Conservation (phyloP, 2,329 filamentous ascomycete species). For the Penicillium sp. region DNA sequence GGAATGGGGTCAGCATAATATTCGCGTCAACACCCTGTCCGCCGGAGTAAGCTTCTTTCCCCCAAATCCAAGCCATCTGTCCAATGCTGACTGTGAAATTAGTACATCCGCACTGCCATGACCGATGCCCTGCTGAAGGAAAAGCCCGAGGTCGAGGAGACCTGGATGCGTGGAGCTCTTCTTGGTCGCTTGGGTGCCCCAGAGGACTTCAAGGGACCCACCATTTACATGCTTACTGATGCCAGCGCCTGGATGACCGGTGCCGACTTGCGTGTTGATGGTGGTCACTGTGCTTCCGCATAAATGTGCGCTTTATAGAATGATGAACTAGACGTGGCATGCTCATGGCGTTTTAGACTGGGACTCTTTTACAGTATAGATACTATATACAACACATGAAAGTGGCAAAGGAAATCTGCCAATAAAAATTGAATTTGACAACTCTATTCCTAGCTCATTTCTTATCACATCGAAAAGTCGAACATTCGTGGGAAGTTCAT, state of each 20-base stretch:
- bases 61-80: not conserved
- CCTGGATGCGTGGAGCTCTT: conserved; percentile 58
- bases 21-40: conserved; percentile 80
- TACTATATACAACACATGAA: too few relatives aligned
- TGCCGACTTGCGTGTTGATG: conserved; percentile 44
- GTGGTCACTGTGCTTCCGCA: conserved; percentile 44
- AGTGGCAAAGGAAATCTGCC: not conserved
- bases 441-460: not conserved
- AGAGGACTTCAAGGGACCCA: conserved; percentile 43
- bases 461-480: conserved; percentile 1
- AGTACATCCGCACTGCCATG: conserved; percentile 56
- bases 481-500: conserved; percentile 8
- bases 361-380: not conserved
- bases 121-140: conserved; percentile 50
- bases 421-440: not conserved
- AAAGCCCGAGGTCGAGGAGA: conserved; percentile 56
- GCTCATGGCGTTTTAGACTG: conserved; percentile 14
- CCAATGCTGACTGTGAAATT: not conserved
- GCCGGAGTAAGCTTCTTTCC: conserved; percentile 58
- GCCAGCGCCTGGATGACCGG: conserved; percentile 47
- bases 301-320: conserved; percentile 14
- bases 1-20: conserved; percentile 62
- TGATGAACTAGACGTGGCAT: conserved; percentile 16
- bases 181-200: conserved; percentile 55
- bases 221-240: conserved; percentile 43